Evolutionary conservation across 345 rosid genomes (phyloP).

Genomic region (Nasturtium officinale): DNA sequence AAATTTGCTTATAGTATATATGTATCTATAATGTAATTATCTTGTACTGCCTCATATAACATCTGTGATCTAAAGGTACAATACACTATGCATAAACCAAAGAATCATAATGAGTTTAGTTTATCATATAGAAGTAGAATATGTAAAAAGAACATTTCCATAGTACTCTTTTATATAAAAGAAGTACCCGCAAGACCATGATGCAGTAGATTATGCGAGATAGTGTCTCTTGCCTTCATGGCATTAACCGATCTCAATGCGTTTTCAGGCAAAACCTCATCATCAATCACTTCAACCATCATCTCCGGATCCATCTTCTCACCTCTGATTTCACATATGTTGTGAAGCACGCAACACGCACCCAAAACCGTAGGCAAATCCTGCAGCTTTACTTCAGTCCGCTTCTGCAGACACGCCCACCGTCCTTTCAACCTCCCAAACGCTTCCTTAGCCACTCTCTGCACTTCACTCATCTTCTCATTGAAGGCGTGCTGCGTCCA

Average conservation of each 20-base stretch:
- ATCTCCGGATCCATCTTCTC: constrained; percentile 58
- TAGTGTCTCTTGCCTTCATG: constrained; percentile 67
- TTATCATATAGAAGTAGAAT: constrained; percentile 2
- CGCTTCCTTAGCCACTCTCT: constrained; percentile 61
- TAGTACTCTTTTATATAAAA: constrained; percentile 45
- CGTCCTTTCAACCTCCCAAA: constrained; percentile 72
- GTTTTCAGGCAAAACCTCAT: constrained; percentile 68
- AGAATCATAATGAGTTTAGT: constrained; percentile 37
- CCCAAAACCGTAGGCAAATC: constrained; percentile 81
- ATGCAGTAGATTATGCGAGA: constrained; percentile 77
- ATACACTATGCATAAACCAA: constrained; percentile 40
- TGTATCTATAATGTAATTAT: constrained; percentile 24
- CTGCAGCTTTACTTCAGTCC: constrained; percentile 76
- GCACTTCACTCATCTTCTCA: constrained; percentile 72
- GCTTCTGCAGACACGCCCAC: constrained; percentile 79
- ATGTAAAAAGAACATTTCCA: constrained; percentile 20
- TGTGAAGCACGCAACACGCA: constrained; percentile 80
- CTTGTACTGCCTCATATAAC: constrained; percentile 31
- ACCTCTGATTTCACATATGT: constrained; percentile 63
- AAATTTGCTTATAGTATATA: background rate
- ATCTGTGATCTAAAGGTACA: constrained; percentile 36
- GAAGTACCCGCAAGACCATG: constrained; percentile 76
- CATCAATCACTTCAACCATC: constrained; percentile 58
- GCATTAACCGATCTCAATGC: constrained; percentile 55
- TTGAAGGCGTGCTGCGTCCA: constrained; percentile 88